These are phyloP conservation scores for Populus alba DNA, from an alignment of 345 rosid species.

Conservation along the genomic window DNA sequence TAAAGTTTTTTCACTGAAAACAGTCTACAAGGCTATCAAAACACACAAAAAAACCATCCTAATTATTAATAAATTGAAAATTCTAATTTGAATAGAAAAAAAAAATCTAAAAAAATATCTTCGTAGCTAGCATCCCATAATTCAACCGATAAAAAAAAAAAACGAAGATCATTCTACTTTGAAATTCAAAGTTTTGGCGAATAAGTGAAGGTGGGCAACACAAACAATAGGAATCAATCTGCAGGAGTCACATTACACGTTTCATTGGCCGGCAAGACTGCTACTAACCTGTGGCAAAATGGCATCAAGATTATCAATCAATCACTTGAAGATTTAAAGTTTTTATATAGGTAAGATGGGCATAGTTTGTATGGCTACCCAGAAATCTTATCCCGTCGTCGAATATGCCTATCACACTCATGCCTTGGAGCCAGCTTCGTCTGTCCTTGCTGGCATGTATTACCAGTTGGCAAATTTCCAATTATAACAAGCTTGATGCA, in stretches of 20 bases:
- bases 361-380: background rate
- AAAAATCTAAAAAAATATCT: too few species aligned
- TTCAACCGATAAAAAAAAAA: too few species aligned
- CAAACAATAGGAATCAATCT: background rate
- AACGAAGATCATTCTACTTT: too few species aligned
- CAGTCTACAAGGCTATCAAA: too few species aligned
- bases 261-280: background rate
- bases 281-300: background rate
- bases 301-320: slow-evolving; percentile 8
- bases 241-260: background rate
- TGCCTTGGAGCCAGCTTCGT: background rate
- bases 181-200: background rate
- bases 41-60: too few species aligned
- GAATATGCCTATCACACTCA: slow-evolving; percentile 3
- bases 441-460: background rate
- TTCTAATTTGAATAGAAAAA: too few species aligned
- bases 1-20: too few species aligned
- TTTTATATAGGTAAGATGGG: background rate
- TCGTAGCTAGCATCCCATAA: too few species aligned
- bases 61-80: too few species aligned
- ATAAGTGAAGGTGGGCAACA: background rate
- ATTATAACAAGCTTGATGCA: slow-evolving; percentile 1
- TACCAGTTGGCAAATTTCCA: slow-evolving; percentile 2
- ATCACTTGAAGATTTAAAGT: background rate
- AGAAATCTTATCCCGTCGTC: background rate